Conservation (phyloP, 1,284 basidiomycete genomes). For the Rugosomyces carneus region DNA sequence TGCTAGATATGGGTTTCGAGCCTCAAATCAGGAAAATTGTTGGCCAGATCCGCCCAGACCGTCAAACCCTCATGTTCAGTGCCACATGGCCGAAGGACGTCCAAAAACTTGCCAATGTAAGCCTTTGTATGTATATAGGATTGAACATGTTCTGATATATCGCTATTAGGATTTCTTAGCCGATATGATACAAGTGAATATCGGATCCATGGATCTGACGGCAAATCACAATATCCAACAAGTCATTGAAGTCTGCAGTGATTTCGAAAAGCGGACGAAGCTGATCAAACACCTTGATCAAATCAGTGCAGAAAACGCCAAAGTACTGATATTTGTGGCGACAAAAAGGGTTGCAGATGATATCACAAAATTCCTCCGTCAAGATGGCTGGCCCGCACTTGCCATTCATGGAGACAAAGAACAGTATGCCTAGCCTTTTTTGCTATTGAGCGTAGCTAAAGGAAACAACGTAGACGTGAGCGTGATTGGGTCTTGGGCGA, state of each 20-base stretch:
- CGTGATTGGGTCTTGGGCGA: conserved; percentile 90
- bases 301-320: conserved; percentile 95
- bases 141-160: conserved; percentile 11
- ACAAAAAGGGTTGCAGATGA: conserved; percentile 98
- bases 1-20: conserved; percentile 83
- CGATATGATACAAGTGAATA: conserved; percentile 98
- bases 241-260: conserved; percentile 93
- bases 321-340: conserved; percentile 97
- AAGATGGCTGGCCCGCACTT: conserved; percentile 97
- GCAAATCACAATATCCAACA: conserved; percentile 99
- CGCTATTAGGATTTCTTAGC: conserved; percentile 79
- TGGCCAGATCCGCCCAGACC: conserved; percentile 74
- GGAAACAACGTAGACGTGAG: conserved; percentile 84
- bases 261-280: conserved; percentile 96
- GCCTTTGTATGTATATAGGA: too few species aligned
- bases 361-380: conserved; percentile 93
- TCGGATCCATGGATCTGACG: conserved; percentile 96
- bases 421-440: conserved; percentile 52
- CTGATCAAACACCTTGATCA: conserved; percentile 96
- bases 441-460: conserved; percentile 46
- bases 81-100: conserved; percentile 85
- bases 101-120: conserved; percentile 90
- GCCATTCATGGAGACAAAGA: conserved; percentile 99
- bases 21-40: conserved; percentile 88
- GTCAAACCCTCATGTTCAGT: conserved; percentile 75